Percentiles rank a stretch among this genome's conserved stretches.
Evolutionary conservation across 176 grass and related monocot species (phyloP).

Genomic region (Oryza coarctata): DNA sequence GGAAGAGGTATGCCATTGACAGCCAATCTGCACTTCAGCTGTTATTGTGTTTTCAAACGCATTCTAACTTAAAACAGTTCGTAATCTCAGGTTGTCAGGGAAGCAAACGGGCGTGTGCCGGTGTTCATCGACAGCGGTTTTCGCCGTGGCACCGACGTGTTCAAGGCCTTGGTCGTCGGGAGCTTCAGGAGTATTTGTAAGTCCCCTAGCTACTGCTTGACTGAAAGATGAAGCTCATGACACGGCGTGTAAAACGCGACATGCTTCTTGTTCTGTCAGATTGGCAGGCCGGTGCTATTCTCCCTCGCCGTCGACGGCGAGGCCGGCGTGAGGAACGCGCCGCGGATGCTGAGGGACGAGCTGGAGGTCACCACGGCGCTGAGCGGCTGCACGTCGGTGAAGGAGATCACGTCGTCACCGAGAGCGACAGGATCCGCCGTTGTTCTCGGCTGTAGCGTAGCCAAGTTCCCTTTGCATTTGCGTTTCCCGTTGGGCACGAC

Average conservation of each 20-base stretch:
- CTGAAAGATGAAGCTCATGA: background rate
- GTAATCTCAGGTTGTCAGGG: constrained; percentile 64
- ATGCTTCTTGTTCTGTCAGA: constrained; percentile 34
- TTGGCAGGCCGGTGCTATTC: constrained; percentile 72
- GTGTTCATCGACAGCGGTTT: constrained; percentile 90
- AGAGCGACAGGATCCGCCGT: constrained; percentile 41
- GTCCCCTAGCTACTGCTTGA: background rate
- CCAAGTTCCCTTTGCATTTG: background rate
- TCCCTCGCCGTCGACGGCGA: constrained; percentile 76
- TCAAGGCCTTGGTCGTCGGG: constrained; percentile 83
- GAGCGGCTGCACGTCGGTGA: constrained; percentile 64
- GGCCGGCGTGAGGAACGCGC: constrained; percentile 62
- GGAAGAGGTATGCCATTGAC: constrained; percentile 60
- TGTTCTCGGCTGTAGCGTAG: constrained; percentile 34
- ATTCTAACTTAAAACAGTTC: background rate
- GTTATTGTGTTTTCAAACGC: background rate
- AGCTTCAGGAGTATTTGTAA: constrained; percentile 90
- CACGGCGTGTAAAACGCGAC: background rate
- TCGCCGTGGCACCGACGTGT: constrained; percentile 85
- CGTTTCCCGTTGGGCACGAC: background rate
- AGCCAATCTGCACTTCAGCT: background rate
- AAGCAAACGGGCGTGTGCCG: constrained; percentile 59
- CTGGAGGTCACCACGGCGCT: constrained; percentile 85
- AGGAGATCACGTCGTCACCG: constrained; percentile 70
- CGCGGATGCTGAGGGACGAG: constrained; percentile 76